Percentiles rank a stretch among this genome's conserved stretches.
phyloP scores from a whole-genome alignment of 2,329 filamentous ascomycete genomes.

The Pseudogymnoascus sp. region DNA sequence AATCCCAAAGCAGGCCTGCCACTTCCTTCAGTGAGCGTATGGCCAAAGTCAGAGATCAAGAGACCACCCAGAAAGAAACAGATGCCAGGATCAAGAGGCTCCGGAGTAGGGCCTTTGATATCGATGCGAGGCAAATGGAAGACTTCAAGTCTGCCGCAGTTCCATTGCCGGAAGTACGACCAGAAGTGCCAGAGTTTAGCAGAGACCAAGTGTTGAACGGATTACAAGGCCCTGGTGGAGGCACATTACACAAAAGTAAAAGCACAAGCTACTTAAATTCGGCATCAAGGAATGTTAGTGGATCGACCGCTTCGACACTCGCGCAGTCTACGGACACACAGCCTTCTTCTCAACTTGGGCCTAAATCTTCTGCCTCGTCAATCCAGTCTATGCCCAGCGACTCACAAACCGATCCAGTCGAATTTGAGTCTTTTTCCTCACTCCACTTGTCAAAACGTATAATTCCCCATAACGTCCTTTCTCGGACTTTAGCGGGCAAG shows the following conservation, averaged over 20 bases:
- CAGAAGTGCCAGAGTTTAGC: slow-evolving; percentile 46
- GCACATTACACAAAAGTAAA: slow-evolving; percentile 36
- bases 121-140: slow-evolving; percentile 51
- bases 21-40: slow-evolving; percentile 75
- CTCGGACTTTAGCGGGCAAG: slow-evolving; percentile 70
- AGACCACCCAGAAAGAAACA: slow-evolving; percentile 42
- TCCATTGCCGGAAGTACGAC: slow-evolving; percentile 43
- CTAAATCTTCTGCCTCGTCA: slow-evolving; percentile 9
- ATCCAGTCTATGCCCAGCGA: slow-evolving; percentile 8
- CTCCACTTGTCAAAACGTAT: slow-evolving; percentile 76
- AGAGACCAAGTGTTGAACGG: slow-evolving; percentile 51
- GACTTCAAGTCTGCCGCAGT: slow-evolving; percentile 50
- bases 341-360: slow-evolving; percentile 12
- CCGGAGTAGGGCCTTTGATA: slow-evolving; percentile 49
- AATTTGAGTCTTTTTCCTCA: slow-evolving; percentile 80
- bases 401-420: slow-evolving; percentile 44
- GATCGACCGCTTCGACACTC: neutral
- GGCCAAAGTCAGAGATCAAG: slow-evolving; percentile 57
- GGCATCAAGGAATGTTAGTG: slow-evolving; percentile 15
- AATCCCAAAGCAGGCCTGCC: slow-evolving; percentile 35
- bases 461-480: slow-evolving; percentile 71
- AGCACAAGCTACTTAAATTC: slow-evolving; percentile 21
- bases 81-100: slow-evolving; percentile 44
- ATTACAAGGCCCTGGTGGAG: slow-evolving; percentile 22
- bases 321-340: slow-evolving; percentile 3